A percentile compares a stretch with the other conserved stretches of the same genome.
Conservation (phyloP, 768 basidiomycete genomes). For the Lactarius deliciosus region DNA sequence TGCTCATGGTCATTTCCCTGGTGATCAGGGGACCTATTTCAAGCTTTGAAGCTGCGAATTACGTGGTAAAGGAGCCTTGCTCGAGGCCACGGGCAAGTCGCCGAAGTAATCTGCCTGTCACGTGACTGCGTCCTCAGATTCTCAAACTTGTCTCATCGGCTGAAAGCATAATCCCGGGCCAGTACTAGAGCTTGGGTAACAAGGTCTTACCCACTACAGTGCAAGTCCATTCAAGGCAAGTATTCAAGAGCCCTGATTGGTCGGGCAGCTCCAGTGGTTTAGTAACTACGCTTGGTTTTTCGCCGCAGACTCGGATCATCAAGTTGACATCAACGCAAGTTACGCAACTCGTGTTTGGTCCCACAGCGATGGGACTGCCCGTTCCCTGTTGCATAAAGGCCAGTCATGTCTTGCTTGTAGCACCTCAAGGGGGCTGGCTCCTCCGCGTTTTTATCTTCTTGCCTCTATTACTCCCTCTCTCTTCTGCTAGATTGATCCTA, state of each 20-base stretch:
- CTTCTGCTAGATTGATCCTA: not conserved
- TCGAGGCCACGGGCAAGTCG: no score
- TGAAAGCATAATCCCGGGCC: not conserved
- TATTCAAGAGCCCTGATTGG: not conserved
- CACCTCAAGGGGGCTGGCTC: conserved; percentile 15
- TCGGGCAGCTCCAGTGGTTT: not conserved
- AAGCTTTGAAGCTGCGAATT: not conserved
- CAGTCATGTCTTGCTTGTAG: not conserved
- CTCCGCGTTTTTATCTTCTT: not conserved
- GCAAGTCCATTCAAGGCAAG: not conserved
- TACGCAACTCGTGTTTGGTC: not conserved
- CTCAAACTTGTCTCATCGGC: not conserved
- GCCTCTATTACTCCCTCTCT: not conserved
- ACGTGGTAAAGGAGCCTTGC: no score
- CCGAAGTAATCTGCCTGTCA: no score
- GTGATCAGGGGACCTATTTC: not conserved
- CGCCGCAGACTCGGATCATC: not conserved
- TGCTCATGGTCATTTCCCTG: conserved; percentile 8
- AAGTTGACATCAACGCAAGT: not conserved
- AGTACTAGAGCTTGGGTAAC: not conserved
- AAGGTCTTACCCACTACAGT: not conserved
- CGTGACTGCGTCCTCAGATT: no score
- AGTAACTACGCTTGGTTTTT: not conserved
- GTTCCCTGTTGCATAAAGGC: conserved; percentile 9
- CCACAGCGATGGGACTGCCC: not conserved